Evolutionary conservation across 371 early-diverging fungal species (phyloP).

Genomic region (Mucor velutinosus): DNA sequence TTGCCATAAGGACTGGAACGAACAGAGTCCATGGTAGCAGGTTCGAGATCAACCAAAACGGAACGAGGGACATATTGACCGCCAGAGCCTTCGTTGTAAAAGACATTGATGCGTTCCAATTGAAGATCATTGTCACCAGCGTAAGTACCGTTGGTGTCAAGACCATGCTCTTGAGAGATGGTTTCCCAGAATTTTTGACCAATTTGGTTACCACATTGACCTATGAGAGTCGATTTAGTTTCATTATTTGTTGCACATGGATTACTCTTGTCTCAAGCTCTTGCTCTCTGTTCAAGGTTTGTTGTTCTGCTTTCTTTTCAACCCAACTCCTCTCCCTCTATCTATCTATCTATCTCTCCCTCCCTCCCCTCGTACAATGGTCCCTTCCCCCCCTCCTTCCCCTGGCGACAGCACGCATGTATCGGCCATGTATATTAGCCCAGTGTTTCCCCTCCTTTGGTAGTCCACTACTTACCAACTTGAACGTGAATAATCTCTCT

Average conservation of each 20-base stretch:
- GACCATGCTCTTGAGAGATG: conserved; percentile 46
- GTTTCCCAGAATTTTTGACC: conserved; percentile 87
- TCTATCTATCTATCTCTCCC: too few relatives aligned
- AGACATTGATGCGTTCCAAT: conserved; percentile 97
- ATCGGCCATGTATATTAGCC: too few relatives aligned
- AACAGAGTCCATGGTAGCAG: conserved; percentile 98
- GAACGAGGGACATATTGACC: conserved; percentile 86
- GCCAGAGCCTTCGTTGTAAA: conserved; percentile 92
- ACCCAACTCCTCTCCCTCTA: too few relatives aligned
- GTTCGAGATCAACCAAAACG: conserved; percentile 98
- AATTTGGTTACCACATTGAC: conserved; percentile 93
- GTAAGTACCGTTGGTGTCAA: conserved; percentile 72
- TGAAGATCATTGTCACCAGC: conserved; percentile 86
- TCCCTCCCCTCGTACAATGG: too few relatives aligned
- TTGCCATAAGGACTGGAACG: conserved; percentile 73
- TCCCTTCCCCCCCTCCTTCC: too few relatives aligned
- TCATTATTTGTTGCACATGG: conserved; percentile 3
- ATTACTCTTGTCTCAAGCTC: not conserved
- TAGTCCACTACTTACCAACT: conserved; percentile 63
- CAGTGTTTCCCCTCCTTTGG: not conserved
- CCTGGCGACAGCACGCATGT: not conserved
- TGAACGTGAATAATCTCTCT: conserved; percentile 99
- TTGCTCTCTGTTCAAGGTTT: not conserved
- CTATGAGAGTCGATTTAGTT: conserved; percentile 12
- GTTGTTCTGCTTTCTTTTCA: not conserved